Conservation (phyloP, 768 basidiomycete genomes). For the Mycena polygramma region DNA sequence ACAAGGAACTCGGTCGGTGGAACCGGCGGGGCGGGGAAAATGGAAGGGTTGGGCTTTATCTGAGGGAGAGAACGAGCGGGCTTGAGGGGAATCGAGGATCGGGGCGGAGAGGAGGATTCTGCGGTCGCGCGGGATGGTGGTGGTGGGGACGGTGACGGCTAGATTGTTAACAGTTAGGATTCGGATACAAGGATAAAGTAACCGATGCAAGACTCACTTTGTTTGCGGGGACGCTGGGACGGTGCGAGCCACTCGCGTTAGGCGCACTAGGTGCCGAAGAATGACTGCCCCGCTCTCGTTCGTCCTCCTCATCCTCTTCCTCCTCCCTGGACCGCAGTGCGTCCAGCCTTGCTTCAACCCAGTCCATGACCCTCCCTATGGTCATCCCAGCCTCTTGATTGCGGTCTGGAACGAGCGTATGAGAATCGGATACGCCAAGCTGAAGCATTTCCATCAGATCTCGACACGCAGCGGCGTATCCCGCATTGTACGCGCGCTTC, state of each 20-base stretch:
- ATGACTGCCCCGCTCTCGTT: constrained; percentile 67
- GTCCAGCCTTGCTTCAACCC: constrained; percentile 85
- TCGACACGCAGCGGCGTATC: constrained; percentile 84
- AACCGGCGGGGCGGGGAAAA: constrained; percentile 27
- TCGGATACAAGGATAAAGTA: neutral
- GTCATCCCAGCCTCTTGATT: constrained; percentile 72
- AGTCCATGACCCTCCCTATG: constrained; percentile 86
- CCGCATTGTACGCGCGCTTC: constrained; percentile 84
- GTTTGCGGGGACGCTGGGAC: constrained; percentile 38
- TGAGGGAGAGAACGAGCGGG: constrained; percentile 18
- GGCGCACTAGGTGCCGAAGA: constrained; percentile 46
- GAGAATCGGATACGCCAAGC: constrained; percentile 72
- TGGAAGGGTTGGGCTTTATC: constrained; percentile 29
- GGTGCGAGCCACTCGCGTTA: constrained; percentile 50
- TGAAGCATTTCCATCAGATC: constrained; percentile 88
- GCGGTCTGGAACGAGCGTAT: constrained; percentile 43
- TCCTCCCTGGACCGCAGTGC: constrained; percentile 81
- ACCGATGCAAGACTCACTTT: constrained; percentile 31
- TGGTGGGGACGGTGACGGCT: constrained; percentile 43
- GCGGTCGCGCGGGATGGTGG: constrained; percentile 43
- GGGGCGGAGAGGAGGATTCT: constrained; percentile 31
- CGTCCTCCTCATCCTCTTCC: constrained; percentile 87
- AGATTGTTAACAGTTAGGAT: constrained; percentile 35
- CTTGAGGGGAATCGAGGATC: constrained; percentile 35
- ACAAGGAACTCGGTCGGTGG: constrained; percentile 39